A percentile compares a stretch with the other conserved stretches of the same genome.
Conservation (phyloP, 768 basidiomycete genomes). For the Trametes punicea region DNA sequence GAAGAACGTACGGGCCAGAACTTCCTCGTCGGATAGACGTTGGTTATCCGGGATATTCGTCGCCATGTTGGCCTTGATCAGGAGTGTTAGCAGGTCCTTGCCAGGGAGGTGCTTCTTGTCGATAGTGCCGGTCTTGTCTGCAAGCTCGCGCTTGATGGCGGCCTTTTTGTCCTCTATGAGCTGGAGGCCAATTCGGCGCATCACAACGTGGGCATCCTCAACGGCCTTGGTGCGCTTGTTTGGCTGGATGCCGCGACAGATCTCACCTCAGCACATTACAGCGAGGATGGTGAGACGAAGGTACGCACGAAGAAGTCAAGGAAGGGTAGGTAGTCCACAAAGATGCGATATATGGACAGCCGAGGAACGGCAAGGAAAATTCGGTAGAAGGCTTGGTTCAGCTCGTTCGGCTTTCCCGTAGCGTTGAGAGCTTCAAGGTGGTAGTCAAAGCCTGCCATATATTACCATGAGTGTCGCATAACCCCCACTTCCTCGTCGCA, state of each 20-base stretch:
- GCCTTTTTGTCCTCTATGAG: conserved; percentile 34
- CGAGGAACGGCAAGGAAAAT: background rate
- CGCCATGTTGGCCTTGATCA: conserved; percentile 63
- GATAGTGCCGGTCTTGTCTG: conserved; percentile 28
- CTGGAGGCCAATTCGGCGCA: conserved; percentile 29
- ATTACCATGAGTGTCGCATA: background rate
- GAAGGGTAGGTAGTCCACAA: conserved; percentile 19
- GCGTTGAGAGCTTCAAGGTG: conserved; percentile 29
- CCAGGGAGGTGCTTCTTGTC: conserved; percentile 33
- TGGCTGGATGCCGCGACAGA: background rate
- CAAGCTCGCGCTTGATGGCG: conserved; percentile 22
- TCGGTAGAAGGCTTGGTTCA: conserved; percentile 13
- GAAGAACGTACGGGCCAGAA: conserved; percentile 45
- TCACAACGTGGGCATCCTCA: conserved; percentile 13
- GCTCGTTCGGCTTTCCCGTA: conserved; percentile 27
- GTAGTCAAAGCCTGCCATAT: conserved; percentile 31
- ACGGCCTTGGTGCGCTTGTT: conserved; percentile 1
- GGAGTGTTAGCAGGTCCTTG: conserved; percentile 56
- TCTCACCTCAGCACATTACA: background rate
- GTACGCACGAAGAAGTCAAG: conserved; percentile 25
- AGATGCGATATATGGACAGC: background rate
- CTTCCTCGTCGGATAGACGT: conserved; percentile 57
- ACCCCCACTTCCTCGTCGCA: background rate
- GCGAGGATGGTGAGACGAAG: background rate
- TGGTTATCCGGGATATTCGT: conserved; percentile 53